Conservation (phyloP, 1,284 basidiomycete species). For the Marasmius fiardii region DNA sequence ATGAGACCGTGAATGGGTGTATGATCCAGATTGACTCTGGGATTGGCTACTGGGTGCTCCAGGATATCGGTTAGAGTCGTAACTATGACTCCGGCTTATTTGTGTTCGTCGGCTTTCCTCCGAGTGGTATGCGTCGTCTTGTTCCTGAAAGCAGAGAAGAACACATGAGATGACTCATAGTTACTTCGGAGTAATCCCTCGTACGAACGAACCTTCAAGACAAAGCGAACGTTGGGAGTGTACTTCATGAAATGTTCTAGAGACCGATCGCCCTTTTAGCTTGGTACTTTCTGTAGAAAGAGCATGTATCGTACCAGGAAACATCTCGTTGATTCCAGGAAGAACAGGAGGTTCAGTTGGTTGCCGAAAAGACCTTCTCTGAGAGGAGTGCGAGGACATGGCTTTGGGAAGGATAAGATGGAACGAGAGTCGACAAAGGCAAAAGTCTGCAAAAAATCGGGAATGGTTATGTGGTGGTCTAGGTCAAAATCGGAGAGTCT, state of each 20-base stretch:
- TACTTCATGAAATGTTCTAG: slow-evolving; percentile 24
- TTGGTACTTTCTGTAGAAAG: slow-evolving; percentile 3
- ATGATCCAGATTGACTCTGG: too few species aligned
- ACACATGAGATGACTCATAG: neutral
- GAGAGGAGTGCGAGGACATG: slow-evolving; percentile 1
- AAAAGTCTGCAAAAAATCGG: too few species aligned
- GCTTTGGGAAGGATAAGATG: neutral
- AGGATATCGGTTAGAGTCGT: too few species aligned
- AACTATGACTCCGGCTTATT: too few species aligned
- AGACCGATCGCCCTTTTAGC: neutral
- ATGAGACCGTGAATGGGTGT: too few species aligned
- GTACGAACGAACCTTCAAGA: neutral
- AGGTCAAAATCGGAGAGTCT: too few species aligned
- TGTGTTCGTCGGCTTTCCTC: too few species aligned
- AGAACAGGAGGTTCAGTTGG: slow-evolving; percentile 18
- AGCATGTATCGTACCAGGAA: slow-evolving; percentile 38
- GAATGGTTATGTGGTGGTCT: too few species aligned
- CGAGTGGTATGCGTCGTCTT: neutral
- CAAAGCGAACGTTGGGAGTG: neutral
- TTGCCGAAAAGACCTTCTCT: neutral
- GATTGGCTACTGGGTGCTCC: too few species aligned
- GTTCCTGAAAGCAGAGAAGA: neutral
- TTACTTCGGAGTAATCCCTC: neutral
- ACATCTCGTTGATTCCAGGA: slow-evolving; percentile 57
- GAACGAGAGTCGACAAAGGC: too few species aligned